phyloP scores from a whole-genome alignment of 768 basidiomycete genomes.

The Filobasidium floriforme region DNA sequence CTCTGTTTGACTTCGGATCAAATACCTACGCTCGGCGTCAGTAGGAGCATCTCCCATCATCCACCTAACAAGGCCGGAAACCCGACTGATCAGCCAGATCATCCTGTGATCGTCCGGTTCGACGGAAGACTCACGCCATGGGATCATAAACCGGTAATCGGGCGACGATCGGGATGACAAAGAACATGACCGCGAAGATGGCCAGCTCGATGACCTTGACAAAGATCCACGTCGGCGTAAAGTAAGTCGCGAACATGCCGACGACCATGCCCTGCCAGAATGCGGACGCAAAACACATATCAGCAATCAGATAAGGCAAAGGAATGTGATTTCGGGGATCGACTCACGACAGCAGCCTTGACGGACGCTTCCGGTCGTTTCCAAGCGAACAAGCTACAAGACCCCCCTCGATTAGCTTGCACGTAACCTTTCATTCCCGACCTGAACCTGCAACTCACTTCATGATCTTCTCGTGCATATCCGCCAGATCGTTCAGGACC shows the following conservation, averaged over 20 bases:
- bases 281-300: not conserved
- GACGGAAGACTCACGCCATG: not conserved
- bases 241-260: slow-evolving; percentile 1
- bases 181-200: slow-evolving; percentile 6
- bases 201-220: slow-evolving; percentile 5
- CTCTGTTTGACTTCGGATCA: no score
- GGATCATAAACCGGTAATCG: not conserved
- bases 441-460: not conserved
- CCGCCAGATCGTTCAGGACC: slow-evolving; percentile 5
- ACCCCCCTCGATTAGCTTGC: not conserved
- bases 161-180: slow-evolving; percentile 3
- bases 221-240: slow-evolving; percentile 3
- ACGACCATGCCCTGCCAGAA: not conserved
- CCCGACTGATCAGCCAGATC: not conserved
- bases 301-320: not conserved
- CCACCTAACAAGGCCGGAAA: not conserved
- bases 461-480: slow-evolving; percentile 9
- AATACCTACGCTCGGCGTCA: not conserved
- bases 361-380: slow-evolving; percentile 5
- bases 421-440: not conserved
- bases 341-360: not conserved
- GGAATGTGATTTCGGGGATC: not conserved
- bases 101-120: not conserved
- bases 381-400: not conserved
- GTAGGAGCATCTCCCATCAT: not conserved